Percentiles rank a stretch among this genome's conserved stretches.
These are phyloP conservation scores for Monilinia vaccinii-corymbosi DNA, from an alignment of 2,329 filamentous ascomycete genomes.

Conservation along the genomic window DNA sequence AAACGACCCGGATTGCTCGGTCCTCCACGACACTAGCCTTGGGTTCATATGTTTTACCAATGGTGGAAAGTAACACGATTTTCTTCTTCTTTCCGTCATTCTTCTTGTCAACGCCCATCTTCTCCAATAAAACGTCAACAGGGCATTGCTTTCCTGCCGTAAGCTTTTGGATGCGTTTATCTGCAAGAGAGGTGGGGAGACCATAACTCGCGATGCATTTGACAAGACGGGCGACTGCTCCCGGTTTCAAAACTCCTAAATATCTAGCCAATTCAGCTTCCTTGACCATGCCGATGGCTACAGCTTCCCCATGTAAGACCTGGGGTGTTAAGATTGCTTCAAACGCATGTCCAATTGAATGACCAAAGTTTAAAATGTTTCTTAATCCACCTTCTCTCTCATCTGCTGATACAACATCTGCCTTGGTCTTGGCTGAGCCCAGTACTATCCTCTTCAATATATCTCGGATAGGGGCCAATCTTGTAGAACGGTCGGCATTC, in stretches of 20 bases:
- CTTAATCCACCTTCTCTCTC: slow-evolving; percentile 89
- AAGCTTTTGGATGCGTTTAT: slow-evolving; percentile 72
- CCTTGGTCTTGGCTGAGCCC: slow-evolving; percentile 88
- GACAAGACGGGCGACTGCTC: slow-evolving; percentile 77
- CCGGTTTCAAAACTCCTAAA: slow-evolving; percentile 74
- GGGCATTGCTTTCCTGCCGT: slow-evolving; percentile 83
- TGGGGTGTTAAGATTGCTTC: slow-evolving; percentile 94
- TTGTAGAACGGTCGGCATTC: slow-evolving; percentile 38
- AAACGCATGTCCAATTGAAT: slow-evolving; percentile 94
- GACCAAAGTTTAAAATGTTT: slow-evolving; percentile 94
- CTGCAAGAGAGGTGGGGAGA: slow-evolving; percentile 73
- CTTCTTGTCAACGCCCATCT: slow-evolving; percentile 99
- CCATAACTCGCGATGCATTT: slow-evolving; percentile 96
- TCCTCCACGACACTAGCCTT: slow-evolving; percentile 87
- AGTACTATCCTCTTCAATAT: slow-evolving; percentile 68
- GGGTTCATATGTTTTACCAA: slow-evolving; percentile 79
- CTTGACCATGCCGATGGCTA: slow-evolving; percentile 97
- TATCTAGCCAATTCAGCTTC: slow-evolving; percentile 90
- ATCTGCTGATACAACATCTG: slow-evolving; percentile 85
- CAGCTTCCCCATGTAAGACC: slow-evolving; percentile 88
- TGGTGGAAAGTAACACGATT: slow-evolving; percentile 82
- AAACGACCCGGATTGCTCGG: slow-evolving; percentile 67
- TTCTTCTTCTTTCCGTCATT: slow-evolving; percentile 95
- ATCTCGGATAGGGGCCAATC: slow-evolving; percentile 61
- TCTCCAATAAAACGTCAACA: slow-evolving; percentile 74